These are phyloP conservation scores for Lachnellula willkommii DNA, from an alignment of 2,329 filamentous ascomycete genomes.

Conservation along the genomic window DNA sequence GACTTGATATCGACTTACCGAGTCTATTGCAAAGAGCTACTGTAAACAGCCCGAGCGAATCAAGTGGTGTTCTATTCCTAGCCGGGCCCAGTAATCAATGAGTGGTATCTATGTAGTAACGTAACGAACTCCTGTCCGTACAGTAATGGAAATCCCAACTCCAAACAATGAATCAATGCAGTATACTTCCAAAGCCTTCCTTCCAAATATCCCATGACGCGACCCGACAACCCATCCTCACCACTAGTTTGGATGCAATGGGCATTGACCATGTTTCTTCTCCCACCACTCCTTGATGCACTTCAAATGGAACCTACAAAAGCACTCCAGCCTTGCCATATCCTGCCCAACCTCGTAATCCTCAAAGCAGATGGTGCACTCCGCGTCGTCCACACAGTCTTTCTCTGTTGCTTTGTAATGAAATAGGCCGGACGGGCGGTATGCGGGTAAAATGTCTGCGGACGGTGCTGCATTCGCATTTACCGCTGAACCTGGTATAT, in stretches of 20 bases:
- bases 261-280: conserved; percentile 57
- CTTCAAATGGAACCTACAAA: conserved; percentile 57
- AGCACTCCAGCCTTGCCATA: conserved; percentile 63
- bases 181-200: background rate
- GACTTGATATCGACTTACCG: no score
- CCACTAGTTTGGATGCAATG: conserved; percentile 53
- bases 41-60: background rate
- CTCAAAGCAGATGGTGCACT: conserved; percentile 64
- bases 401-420: conserved; percentile 61
- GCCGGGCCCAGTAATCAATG: background rate
- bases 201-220: background rate
- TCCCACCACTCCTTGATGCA: conserved; percentile 61
- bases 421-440: conserved; percentile 55
- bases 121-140: background rate
- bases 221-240: background rate
- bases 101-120: background rate
- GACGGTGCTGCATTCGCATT: background rate
- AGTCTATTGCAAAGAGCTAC: background rate
- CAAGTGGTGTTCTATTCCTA: background rate
- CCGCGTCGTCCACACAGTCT: conserved; percentile 61
- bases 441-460: conserved; percentile 18
- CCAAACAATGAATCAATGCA: background rate
- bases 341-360: conserved; percentile 57
- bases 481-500: background rate
- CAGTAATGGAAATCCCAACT: background rate